Conservation (phyloP, 1,139 yeast genomes). For the Pneumocystis jirovecii region DNA sequence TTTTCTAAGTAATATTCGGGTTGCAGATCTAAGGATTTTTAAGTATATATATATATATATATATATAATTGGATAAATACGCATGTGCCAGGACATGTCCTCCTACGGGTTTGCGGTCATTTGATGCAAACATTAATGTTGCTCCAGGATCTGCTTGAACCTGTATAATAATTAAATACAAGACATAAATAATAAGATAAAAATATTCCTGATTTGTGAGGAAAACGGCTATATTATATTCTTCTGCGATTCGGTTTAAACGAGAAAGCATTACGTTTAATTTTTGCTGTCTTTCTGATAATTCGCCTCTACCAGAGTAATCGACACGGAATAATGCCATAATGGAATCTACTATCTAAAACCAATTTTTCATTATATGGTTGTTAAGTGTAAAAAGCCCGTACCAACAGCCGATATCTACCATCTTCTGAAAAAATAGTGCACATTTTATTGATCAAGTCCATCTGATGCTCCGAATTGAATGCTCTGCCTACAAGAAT, state of each 20-base stretch:
- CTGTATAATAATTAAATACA: neutral
- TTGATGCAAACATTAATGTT: slow-evolving; percentile 46
- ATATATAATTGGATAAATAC: neutral
- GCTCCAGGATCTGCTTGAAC: slow-evolving; percentile 61
- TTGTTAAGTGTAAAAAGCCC: neutral
- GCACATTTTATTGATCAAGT: slow-evolving; percentile 39
- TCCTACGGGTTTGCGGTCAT: slow-evolving; percentile 51
- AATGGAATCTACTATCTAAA: slow-evolving; percentile 37
- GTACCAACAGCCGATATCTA: slow-evolving; percentile 27
- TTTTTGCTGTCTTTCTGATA: slow-evolving; percentile 46
- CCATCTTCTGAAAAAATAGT: slow-evolving; percentile 36
- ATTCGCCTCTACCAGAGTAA: slow-evolving; percentile 40
- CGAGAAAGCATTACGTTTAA: slow-evolving; percentile 42
- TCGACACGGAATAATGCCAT: slow-evolving; percentile 52
- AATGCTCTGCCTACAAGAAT: slow-evolving; percentile 44
- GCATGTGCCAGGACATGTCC: slow-evolving; percentile 38
- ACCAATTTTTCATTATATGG: slow-evolving; percentile 3
- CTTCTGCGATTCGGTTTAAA: slow-evolving; percentile 41
- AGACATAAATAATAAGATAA: neutral
- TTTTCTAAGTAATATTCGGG: slow-evolving; percentile 40
- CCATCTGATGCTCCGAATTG: slow-evolving; percentile 49
- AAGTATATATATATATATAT: slow-evolving; percentile 21
- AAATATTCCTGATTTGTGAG: slow-evolving; percentile 36
- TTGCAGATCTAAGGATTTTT: slow-evolving; percentile 32
- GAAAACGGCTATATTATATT: slow-evolving; percentile 44